phyloP scores from a whole-genome alignment of 345 rosid species.

The Eucalyptus urophylla region DNA sequence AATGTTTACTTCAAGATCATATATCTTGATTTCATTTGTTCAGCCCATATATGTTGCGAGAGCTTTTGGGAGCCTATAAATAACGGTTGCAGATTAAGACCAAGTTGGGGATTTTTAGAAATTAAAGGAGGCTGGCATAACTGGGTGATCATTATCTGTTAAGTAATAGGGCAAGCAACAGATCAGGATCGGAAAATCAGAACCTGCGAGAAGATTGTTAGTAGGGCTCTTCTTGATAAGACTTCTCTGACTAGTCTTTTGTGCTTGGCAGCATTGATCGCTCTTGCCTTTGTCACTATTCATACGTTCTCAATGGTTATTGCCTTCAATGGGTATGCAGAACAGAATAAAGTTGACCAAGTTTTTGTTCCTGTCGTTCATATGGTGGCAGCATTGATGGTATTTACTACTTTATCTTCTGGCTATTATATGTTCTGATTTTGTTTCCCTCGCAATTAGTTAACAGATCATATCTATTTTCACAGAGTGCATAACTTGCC shows the following conservation, averaged over 20 bases:
- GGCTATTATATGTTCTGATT: neutral
- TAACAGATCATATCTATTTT: neutral
- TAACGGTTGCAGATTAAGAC: neutral
- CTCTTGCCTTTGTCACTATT: slow-evolving; percentile 83
- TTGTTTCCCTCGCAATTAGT: neutral
- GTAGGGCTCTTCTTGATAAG: neutral
- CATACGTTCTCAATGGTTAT: slow-evolving; percentile 98
- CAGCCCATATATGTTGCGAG: neutral
- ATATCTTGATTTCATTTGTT: neutral
- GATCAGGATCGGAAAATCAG: neutral
- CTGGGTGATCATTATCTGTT: neutral
- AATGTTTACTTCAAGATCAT: neutral
- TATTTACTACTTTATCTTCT: slow-evolving; percentile 5
- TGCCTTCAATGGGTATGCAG: slow-evolving; percentile 82
- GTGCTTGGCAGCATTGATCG: slow-evolving; percentile 60
- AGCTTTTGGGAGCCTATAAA: neutral
- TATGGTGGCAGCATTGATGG: slow-evolving; percentile 81
- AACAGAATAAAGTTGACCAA: slow-evolving; percentile 82
- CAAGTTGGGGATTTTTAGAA: neutral
- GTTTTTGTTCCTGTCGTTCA: slow-evolving; percentile 73
- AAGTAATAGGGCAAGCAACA: neutral
- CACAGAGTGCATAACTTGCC: neutral
- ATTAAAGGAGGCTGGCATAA: neutral
- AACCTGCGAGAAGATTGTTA: neutral
- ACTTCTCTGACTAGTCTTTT: slow-evolving; percentile 5